Evolutionary conservation across 73 alveolate species (phyloP), one percentile per base, ranked within the genome.

Genomic region (Paramecium octaurelia): DNA sequence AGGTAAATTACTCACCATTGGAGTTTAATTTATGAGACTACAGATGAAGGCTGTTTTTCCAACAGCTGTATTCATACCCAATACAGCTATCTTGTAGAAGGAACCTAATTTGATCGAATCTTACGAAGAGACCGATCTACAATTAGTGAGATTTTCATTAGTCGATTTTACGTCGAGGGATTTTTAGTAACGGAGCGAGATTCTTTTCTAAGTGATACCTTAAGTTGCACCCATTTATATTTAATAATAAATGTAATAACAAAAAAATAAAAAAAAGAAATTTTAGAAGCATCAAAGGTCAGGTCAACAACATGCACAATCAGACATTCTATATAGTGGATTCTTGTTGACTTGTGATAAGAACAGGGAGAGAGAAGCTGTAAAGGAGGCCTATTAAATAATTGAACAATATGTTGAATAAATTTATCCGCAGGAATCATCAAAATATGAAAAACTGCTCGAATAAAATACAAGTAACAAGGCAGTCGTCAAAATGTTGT

Each of bases 291-390:
- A 75, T 20, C 46, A 75, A 75, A 35, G 60, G 38, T 38, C 58
- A 12, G 68, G 68, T 35, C 11, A 75, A 75, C 21, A 75, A 36
- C 3, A 64, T 31, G 88, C 68, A 4, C 38, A 4, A 20, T 14
- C 58, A 14, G 60, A 42, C 35, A 5, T 75, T 10, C 36, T 38
- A 35, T 75, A 35, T 27, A 64, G 35, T 80, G 91, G 91, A 42
- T 80, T 80, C 24, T 43, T 80, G 46, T 43, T 80, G 11, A 80
- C 91, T 4, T 80, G 91, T 80, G 91, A 80, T 80, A 80, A 80
- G 48, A 80, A 80, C 23, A 42, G 91, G 20, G 73, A 54, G 14
- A 80, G 91, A 80, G 91, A 80, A 80, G 75, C 91, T n/a, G 73
- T 80, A 8, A 80, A 80, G 48, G 91, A 80, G 46, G 70, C 54